A percentile compares a stretch with the other conserved stretches of the same genome.
These are phyloP conservation scores for Ophiostoma australiae DNA, from an alignment of 2,329 filamentous ascomycete species.

Conservation along the genomic window DNA sequence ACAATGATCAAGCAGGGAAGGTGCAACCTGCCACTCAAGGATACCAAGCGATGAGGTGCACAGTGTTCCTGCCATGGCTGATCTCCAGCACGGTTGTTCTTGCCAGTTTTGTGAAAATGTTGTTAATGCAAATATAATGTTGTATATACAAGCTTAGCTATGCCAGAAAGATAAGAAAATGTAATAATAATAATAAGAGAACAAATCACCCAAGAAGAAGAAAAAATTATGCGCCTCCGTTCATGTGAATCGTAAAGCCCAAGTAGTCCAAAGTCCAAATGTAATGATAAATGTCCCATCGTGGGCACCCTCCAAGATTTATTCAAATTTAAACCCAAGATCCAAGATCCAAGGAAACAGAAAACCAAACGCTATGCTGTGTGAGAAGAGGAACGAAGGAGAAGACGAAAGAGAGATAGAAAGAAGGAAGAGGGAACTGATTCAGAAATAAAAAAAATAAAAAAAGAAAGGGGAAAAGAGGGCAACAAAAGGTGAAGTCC, in stretches of 20 bases:
- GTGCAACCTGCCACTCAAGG: not conserved
- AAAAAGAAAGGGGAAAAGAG: not conserved
- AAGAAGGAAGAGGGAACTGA: not conserved
- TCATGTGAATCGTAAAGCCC: constrained; percentile 12
- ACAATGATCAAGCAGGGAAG: not conserved
- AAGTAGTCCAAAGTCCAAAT: not conserved
- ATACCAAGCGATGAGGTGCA: not conserved
- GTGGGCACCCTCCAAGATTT: not conserved
- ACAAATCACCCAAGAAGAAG: not conserved
- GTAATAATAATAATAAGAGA: not conserved
- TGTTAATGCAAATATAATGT: not conserved
- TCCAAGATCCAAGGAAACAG: not conserved
- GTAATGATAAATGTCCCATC: not conserved
- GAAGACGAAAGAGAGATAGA: not conserved
- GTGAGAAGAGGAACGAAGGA: not conserved
- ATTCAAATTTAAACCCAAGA: not conserved
- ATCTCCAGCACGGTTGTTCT: not conserved
- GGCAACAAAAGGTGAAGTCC: not conserved
- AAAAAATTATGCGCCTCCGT: not conserved
- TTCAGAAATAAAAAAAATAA: not conserved
- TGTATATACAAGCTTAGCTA: not conserved
- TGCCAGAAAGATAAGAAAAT: not conserved
- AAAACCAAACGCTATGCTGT: constrained; percentile 14
- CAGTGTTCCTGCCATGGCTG: constrained; percentile 1
- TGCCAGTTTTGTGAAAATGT: not conserved